Evolutionary conservation across 805 yeast species (phyloP).

Genomic region (Tetrapisispora taiwanensis): DNA sequence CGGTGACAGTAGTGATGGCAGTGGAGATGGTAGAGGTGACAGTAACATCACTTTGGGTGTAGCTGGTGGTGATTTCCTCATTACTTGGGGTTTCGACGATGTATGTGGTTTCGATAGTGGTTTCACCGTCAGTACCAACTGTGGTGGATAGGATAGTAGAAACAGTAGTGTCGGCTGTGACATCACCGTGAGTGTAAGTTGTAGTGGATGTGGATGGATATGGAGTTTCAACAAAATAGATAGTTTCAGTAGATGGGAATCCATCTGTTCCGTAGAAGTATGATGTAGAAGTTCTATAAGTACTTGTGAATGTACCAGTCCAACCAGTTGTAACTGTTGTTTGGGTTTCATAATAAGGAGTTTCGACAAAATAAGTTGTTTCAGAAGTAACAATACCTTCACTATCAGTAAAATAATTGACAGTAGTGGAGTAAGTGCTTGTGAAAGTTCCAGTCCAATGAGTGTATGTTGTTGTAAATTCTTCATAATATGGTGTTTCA

Average conservation of each 20-base stretch:
- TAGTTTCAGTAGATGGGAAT: constrained; percentile 1
- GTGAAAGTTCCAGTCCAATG: not conserved
- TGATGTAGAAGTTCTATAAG: not conserved
- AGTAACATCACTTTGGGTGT: constrained; percentile 1
- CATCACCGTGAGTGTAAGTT: constrained; percentile 1
- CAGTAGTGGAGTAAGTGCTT: constrained; percentile 1
- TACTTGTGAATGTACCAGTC: constrained; percentile 1
- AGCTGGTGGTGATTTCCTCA: not conserved
- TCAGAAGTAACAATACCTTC: not conserved
- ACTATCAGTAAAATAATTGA: not conserved
- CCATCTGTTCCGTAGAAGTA: constrained; percentile 2
- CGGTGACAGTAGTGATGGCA: constrained; percentile 1
- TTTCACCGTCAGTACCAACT: constrained; percentile 1
- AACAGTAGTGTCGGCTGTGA: not conserved
- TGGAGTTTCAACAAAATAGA: constrained; percentile 2
- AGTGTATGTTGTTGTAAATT: not conserved
- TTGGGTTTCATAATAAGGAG: constrained; percentile 1
- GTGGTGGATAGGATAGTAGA: constrained; percentile 2
- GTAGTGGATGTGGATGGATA: not conserved
- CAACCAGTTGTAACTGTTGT: not conserved
- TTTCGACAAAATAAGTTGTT: constrained; percentile 2
- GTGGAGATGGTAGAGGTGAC: not conserved
- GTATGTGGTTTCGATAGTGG: constrained; percentile 2
- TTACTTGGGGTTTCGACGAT: constrained; percentile 2
- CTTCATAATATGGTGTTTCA: constrained; percentile 4